A percentile compares a stretch with the other conserved stretches of the same genome.
phyloP scores from a whole-genome alignment of 352 stramenopile genomes.

The Aphanomyces cochlioides region DNA sequence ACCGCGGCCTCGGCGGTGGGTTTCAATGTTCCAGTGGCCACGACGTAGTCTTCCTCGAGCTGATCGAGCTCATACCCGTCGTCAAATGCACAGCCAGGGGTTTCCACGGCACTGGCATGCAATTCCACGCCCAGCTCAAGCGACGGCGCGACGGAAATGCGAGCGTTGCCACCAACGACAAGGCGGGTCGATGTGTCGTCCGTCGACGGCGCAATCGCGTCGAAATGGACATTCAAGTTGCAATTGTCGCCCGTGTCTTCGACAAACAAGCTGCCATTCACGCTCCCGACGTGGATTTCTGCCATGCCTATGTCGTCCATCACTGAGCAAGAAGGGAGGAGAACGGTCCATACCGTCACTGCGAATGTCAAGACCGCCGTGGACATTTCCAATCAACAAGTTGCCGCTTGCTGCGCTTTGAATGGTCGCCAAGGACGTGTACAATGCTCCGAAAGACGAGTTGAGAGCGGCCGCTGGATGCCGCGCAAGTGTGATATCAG shows the following conservation, averaged over 20 bases:
- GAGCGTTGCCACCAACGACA: conserved; percentile 56
- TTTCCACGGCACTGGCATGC: conserved; percentile 50
- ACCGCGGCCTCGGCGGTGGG: conserved; percentile 34
- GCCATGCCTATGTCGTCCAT: neutral
- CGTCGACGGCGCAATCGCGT: conserved; percentile 28
- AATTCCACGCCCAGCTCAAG: conserved; percentile 57
- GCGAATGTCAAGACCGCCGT: conserved; percentile 60
- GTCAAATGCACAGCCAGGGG: conserved; percentile 44
- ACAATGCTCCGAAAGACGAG: conserved; percentile 69
- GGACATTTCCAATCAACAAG: conserved; percentile 58
- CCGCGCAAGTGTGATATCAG: conserved; percentile 58
- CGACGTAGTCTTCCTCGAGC: conserved; percentile 66
- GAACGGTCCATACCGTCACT: conserved; percentile 43
- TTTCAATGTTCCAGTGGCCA: conserved; percentile 48
- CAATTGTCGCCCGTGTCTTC: conserved; percentile 63
- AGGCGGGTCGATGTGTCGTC: conserved; percentile 48
- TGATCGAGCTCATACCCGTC: conserved; percentile 53
- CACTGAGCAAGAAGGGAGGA: neutral
- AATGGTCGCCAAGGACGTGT: conserved; percentile 51
- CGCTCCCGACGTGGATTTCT: conserved; percentile 49
- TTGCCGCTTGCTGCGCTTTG: conserved; percentile 38
- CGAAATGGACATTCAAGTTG: conserved; percentile 61
- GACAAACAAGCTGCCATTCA: conserved; percentile 64
- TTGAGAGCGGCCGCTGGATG: conserved; percentile 19
- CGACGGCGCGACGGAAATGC: conserved; percentile 60